Base-by-base conservation (phyloP, 139 green algal genomes). In the Auxenochlorella pyrenoidosa region DNA sequence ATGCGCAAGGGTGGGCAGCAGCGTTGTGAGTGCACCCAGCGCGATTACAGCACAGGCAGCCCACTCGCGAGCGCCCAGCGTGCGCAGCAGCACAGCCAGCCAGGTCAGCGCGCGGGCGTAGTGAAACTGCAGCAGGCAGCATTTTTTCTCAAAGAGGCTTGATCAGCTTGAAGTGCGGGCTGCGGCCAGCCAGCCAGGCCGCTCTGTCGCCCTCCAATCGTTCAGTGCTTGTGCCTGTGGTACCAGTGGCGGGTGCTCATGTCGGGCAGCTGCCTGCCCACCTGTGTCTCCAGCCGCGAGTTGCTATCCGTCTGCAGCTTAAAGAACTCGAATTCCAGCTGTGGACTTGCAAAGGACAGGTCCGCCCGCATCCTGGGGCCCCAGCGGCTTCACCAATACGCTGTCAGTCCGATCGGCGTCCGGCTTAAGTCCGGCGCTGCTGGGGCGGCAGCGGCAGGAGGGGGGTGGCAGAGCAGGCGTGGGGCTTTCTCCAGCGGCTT, bases 91-190 rank as follows among this genome's bases (percentile, higher is more conserved):
- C 28, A 81, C 51, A 13, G 38, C 43, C 13, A 36, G 28, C 75
- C 75, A 81, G 21, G 75, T 81, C 30, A 81, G 43, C 44, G 75
- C 75, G 13, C 75, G 75, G 3, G 75, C 75, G 30, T 63, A 63
- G 75, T 81, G 75, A 30, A 81, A 81, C 75, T 81, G 72, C 72
- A 75, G 66, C 30, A n/a, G 10, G 30, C 66, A n/a, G 32, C 41
- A n/a, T n/a, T 43, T n/a, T n/a, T n/a, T n/a, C n/a, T n/a, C n/a
- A n/a, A n/a, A n/a, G n/a, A n/a, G n/a, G n/a, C n/a, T n/a, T n/a
- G n/a, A n/a, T n/a, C n/a, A n/a, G n/a, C n/a, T n/a, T n/a, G n/a
- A n/a, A n/a, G n/a, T n/a, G n/a, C n/a, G n/a, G n/a, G n/a, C n/a
- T n/a, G n/a, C n/a, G n/a, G n/a, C n/a, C n/a, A n/a, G n/a, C n/a